Conservation (phyloP, 305 asterid genomes). For the Ajuga reptans region DNA sequence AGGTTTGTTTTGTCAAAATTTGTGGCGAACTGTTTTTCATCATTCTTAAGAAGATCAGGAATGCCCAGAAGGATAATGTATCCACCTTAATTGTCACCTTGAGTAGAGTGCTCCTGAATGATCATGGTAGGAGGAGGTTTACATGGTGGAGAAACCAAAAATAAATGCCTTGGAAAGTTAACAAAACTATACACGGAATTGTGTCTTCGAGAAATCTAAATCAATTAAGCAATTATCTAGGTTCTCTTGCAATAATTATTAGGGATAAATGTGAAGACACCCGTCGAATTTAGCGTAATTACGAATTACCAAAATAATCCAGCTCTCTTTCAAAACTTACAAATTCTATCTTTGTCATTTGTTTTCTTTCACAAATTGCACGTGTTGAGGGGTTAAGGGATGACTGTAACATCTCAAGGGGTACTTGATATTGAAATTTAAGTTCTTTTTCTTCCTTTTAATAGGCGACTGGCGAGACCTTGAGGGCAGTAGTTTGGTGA, state of each 20-base stretch:
- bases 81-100: not conserved
- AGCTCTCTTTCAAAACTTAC: not conserved
- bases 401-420: too few relatives aligned
- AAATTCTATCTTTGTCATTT: not conserved
- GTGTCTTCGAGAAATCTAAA: not conserved
- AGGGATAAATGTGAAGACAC: not conserved
- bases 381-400: not conserved
- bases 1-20: constrained; percentile 46
- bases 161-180: not conserved
- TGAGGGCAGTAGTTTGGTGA: not conserved
- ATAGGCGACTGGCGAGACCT: too few relatives aligned
- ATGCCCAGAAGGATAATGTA: not conserved
- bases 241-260: not conserved
- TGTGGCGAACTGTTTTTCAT: not conserved
- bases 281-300: not conserved
- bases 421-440: too few relatives aligned
- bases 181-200: not conserved
- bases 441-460: too few relatives aligned
- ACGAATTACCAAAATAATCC: not conserved
- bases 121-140: constrained; percentile 2
- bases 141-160: not conserved
- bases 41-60: constrained; percentile 5
- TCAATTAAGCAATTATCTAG: not conserved
- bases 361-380: not conserved
- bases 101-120: not conserved